Evolutionary conservation across 306 rosid species (phyloP), one percentile per base, ranked within the genome.

Genomic region (Morella rubra): DNA sequence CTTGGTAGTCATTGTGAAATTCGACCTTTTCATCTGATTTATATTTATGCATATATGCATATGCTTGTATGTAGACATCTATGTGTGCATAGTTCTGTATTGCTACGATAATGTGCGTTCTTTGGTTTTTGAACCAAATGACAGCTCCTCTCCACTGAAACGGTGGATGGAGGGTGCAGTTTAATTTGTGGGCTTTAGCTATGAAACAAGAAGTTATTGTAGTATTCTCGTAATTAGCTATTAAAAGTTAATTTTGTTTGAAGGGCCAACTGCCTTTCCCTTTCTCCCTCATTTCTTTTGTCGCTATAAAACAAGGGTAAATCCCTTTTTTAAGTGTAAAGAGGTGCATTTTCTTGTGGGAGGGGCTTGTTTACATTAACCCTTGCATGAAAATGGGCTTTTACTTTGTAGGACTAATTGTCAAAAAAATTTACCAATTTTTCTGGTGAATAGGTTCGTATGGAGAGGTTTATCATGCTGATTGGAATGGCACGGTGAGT

Each of bases 401-500:
- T n/a, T 27, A 5, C 16, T 8, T 67, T 69, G 12, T n/a, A 12
- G 53, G 53, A 49, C 49, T 73, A 65, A 37, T 76, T 81, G 74
- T 52, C 41, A 13, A 45, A 59, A 42, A 62, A 85, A 27, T 58
- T 83, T 55, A 32, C 72, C 81, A 70, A 69, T 22, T 69, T 71
- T 84, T 81, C 72, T 67, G 83, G 67, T 69, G 37, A 56, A 78
- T 80, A 96, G 99, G 99, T 87, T 96, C 99, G 37, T 96, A 96
- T 81, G 99, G 99, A 8, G 99, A 96, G 89, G 99, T 96, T 50
- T 96, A 92, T 81, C 97, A 81, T 55, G 99, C 99, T 0, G 99
- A 96, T 85, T 92, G 93, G 99, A 91, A 96, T 82, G 99, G 97
- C 85, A 92, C 97, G 1, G 99, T 96, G 85, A 91, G 97, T 88